Conservation (phyloP, 768 basidiomycete species). For the Boletus patriciae region DNA sequence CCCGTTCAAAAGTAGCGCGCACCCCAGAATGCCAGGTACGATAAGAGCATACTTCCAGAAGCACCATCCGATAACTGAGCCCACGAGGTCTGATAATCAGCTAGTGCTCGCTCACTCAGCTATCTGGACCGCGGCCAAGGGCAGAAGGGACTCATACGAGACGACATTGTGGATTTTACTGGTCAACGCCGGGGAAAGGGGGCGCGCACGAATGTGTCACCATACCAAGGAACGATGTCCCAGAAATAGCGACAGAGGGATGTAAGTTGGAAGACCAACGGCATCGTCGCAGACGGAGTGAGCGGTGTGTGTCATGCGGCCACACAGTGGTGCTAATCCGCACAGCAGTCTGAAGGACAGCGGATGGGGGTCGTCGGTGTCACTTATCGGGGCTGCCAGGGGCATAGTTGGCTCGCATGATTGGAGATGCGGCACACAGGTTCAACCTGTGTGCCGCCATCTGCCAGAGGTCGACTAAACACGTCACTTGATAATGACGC, state of each 20-base stretch:
- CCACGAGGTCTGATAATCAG: too few species aligned
- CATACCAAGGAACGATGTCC: not conserved
- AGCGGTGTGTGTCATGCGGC: not conserved
- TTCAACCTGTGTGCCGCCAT: too few species aligned
- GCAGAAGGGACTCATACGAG: not conserved
- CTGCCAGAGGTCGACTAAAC: not conserved
- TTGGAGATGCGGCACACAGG: too few species aligned
- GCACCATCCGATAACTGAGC: not conserved
- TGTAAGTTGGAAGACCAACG: not conserved
- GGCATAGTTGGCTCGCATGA: not conserved
- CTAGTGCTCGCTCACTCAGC: too few species aligned
- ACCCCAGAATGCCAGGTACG: not conserved
- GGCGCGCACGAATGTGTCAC: not conserved
- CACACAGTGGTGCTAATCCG: not conserved
- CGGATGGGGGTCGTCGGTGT: not conserved
- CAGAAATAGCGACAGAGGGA: not conserved
- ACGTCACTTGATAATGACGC: not conserved
- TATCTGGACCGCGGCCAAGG: not conserved
- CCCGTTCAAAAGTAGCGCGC: too few species aligned
- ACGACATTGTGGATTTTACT: not conserved
- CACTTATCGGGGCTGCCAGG: not conserved
- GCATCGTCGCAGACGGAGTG: not conserved
- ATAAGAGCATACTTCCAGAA: not conserved
- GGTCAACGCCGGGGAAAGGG: not conserved
- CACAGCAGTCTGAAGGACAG: not conserved